These are phyloP conservation scores for Cyclotella kingstonii DNA, from an alignment of 108 stramenopile species.

Conservation along the genomic window DNA sequence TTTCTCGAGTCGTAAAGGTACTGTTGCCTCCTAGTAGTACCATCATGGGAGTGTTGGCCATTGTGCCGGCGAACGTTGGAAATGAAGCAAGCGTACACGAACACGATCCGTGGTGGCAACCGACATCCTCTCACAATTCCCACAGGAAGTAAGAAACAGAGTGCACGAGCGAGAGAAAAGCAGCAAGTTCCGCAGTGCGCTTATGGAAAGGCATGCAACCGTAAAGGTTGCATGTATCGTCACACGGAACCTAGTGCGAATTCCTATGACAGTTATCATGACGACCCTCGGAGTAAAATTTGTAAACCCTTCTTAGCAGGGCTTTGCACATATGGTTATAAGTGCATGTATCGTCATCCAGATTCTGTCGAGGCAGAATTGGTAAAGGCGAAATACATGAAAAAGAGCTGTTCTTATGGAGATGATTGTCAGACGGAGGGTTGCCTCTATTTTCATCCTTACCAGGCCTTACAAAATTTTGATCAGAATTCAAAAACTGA, in stretches of 20 bases:
- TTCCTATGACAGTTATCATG: slow-evolving; percentile 43
- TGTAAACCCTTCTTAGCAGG: slow-evolving; percentile 77
- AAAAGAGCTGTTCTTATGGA: slow-evolving; percentile 66
- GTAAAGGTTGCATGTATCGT: slow-evolving; percentile 70
- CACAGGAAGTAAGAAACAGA: slow-evolving; percentile 32
- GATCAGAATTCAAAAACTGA: neutral
- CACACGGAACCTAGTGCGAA: slow-evolving; percentile 39
- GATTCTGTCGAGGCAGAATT: slow-evolving; percentile 51
- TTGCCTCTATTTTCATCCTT: slow-evolving; percentile 79
- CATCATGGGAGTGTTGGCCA: neutral
- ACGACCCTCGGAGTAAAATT: slow-evolving; percentile 57
- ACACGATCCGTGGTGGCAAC: slow-evolving; percentile 45
- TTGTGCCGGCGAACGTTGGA: no score
- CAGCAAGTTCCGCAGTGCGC: slow-evolving; percentile 55
- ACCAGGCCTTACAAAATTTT: slow-evolving; percentile 35
- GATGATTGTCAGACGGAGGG: slow-evolving; percentile 76
- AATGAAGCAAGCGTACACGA: slow-evolving; percentile 53
- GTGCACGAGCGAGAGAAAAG: slow-evolving; percentile 8
- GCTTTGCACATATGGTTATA: slow-evolving; percentile 61
- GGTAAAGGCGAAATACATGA: slow-evolving; percentile 64
- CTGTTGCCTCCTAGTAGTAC: neutral
- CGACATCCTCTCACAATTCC: slow-evolving; percentile 47
- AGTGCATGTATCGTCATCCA: slow-evolving; percentile 84
- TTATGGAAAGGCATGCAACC: slow-evolving; percentile 68
- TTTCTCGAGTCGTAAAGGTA: no score